Base-by-base conservation (phyloP, 2,329 filamentous ascomycete genomes). In the Talaromyces sp. region DNA sequence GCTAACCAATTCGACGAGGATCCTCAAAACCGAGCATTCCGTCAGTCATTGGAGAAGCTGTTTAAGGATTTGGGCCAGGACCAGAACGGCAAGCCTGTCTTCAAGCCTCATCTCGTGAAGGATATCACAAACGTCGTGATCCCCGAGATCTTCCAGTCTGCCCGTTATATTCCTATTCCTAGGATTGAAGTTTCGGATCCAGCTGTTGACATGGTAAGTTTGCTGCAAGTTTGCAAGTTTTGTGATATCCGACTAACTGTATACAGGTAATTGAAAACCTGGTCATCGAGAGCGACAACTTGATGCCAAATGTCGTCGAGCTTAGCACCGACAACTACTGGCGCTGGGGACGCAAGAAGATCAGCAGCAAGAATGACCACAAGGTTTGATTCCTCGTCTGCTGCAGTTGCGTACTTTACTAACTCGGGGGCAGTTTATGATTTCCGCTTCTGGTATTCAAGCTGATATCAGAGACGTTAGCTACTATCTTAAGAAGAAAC, bases 401-500 rank as follows among this genome's bases (percentile, higher is more conserved):
- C 24, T 56, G 35, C 14, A 27, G 13, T 19, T 29, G 14, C 19
- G 21, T 24, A 2, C 11, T 31, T 52, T 27, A 57, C 32, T 56
- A 43, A 31, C 13, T 46, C 6, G 32, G 3, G 21, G 27, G 21
- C 21, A 67, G 71, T 70, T 93, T 66, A 91, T 95, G 81, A 82
- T 98, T 64, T 89, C 91, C 63, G 89, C 95, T 3, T 89, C 90
- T 26, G 93, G 95, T 58, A 84, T 99, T 46, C 95, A 99, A 81
- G 92, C 93, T 81, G 95, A 99, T 67, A 82, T 98, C 51, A 85
- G 84, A 65, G 91, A 96, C 71, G 91, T 99, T 64, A 91, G 90
- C 75, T 98, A 93, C 83, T 93, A 98, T 76, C 83, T 99, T 78
- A 95, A 95, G 80, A 90, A 89, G 78, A 98, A 99, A 85, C 81